Evolutionary conservation across 2,329 filamentous ascomycete species (phyloP).

Genomic region (Beauveria rudraprayagi): DNA sequence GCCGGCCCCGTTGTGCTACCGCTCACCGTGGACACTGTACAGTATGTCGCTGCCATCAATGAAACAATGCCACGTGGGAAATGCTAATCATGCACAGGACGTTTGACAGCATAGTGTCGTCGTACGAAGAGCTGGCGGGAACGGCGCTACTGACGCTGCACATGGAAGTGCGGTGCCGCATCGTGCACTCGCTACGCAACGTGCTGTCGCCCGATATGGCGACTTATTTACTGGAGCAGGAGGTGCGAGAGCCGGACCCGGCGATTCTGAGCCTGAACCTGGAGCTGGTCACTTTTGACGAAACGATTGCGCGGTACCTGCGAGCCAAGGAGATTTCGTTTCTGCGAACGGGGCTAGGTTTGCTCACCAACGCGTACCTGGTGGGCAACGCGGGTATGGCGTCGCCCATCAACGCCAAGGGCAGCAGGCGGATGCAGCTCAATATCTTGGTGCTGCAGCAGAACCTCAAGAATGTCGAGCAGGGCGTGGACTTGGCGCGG

Average conservation of each 20-base stretch:
- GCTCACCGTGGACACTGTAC: conserved; percentile 75
- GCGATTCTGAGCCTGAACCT: conserved; percentile 76
- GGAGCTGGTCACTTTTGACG: conserved; percentile 80
- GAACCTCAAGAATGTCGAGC: conserved; percentile 88
- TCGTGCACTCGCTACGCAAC: conserved; percentile 67
- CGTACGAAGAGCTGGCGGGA: conserved; percentile 71
- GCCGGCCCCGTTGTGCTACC: conserved; percentile 70
- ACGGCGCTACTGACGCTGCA: conserved; percentile 80
- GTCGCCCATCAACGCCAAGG: conserved; percentile 74
- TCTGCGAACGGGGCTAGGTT: conserved; percentile 66
- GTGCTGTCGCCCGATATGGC: conserved; percentile 53
- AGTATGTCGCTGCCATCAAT: conserved; percentile 44
- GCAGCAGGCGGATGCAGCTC: conserved; percentile 80
- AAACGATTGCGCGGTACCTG: conserved; percentile 66
- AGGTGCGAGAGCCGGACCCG: conserved; percentile 70
- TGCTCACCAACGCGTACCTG: conserved; percentile 72
- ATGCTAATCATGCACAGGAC: conserved; percentile 39
- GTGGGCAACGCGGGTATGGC: conserved; percentile 64
- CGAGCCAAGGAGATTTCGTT: conserved; percentile 64
- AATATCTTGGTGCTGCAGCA: conserved; percentile 95
- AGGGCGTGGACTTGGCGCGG: conserved; percentile 54
- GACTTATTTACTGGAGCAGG: conserved; percentile 59
- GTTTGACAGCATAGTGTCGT: conserved; percentile 80
- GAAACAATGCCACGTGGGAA: background rate
- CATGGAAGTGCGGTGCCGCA: conserved; percentile 77